phyloP scores from a whole-genome alignment of 2,329 filamentous ascomycete genomes.

The Epichloe glyceriae region DNA sequence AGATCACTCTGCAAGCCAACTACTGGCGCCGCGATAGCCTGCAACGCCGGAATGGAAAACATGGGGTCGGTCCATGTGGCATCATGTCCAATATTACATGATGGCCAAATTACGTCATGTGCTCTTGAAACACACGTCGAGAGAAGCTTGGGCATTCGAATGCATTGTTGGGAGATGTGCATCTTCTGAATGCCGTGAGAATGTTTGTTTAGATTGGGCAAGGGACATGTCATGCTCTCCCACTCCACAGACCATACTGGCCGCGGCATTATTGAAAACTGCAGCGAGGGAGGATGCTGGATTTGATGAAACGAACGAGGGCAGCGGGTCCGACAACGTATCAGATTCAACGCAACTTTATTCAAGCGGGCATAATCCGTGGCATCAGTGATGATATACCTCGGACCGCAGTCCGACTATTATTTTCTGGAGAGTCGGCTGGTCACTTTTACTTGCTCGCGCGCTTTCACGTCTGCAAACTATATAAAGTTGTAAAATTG shows the following conservation, averaged over 20 bases:
- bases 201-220: too few relatives aligned
- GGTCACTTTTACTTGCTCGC: not conserved
- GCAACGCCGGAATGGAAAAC: not conserved
- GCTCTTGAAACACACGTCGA: not conserved
- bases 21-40: not conserved
- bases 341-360: not conserved
- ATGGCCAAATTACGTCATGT: not conserved
- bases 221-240: not conserved
- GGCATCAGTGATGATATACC: too few relatives aligned
- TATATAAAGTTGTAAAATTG: too few relatives aligned
- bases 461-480: not conserved
- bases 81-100: not conserved
- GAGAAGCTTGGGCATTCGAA: not conserved
- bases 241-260: not conserved
- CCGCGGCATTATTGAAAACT: not conserved
- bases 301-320: not conserved
- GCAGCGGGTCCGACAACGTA: not conserved
- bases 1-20: not conserved
- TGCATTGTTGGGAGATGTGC: not conserved
- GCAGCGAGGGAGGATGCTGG: not conserved
- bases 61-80: not conserved
- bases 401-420: too few relatives aligned
- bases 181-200: not conserved
- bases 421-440: not conserved
- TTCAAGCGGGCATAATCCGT: too few relatives aligned